Base-by-base conservation (phyloP, 1,139 yeast species). In the Kodamaea sp. region DNA sequence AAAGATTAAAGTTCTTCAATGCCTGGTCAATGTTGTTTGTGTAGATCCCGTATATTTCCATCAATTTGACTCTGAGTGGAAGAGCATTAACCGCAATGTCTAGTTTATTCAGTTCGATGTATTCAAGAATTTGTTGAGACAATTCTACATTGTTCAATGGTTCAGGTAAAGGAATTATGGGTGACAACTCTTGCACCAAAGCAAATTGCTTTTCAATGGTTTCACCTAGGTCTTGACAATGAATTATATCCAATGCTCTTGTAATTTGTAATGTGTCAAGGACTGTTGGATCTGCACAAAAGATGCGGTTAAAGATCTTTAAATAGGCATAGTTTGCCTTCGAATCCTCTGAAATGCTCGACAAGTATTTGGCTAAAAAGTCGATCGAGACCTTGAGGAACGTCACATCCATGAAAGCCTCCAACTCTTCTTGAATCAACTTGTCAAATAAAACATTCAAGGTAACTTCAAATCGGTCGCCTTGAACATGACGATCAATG, bases 31-130 rank as follows among this genome's bases (percentile, higher is more conserved):
- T 49, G 38, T 66, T 55, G 34, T 56, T 48, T n/a, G 47, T 46
- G 43, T 62, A 49, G 44, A 69, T 58, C 1, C 79, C 81, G 35
- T 61, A 58, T 5, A 58, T 46, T 42, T 70, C 70, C 22, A 75
- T 43, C 2, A 66, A 31, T 34, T 55, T 53, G 28, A 62, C 44
- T 28, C 73, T 46, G 36, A 51, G 34, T 7, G 39, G 45, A 15
- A 64, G 45, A 2, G 68, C 55, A 30, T 55, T 60, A 0, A 63
- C 43, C 31, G 53, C 53, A 9, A 47, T 30, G 43, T 68, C 75
- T 5, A 69, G 40, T 3, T 51, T 43, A 27, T 50, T 40, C 2
- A 39, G 28, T 25, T 58, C 62, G 3, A 68, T 51, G 40, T 52
- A 52, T 1, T 37, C 34, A 7, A 51, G 41, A n/a, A 36, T 27